A percentile compares a stretch with the other conserved stretches of the same genome.
Evolutionary conservation across 495 filamentous ascomycete genomes (phyloP).

Genomic region (Penicillium manginii): DNA sequence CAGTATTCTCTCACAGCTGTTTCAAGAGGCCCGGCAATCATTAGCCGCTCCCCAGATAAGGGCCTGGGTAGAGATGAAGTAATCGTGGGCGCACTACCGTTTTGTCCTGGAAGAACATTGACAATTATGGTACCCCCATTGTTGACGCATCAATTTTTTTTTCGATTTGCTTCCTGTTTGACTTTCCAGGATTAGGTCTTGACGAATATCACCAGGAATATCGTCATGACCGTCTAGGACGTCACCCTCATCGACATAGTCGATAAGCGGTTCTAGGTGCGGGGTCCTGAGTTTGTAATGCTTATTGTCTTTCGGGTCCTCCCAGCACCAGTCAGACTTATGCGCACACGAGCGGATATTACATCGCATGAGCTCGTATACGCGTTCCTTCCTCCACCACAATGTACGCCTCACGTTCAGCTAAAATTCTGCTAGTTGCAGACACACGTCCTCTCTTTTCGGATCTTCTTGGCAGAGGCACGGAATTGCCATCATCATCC

Average conservation of each 20-base stretch:
- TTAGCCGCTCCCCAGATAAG: too few species aligned
- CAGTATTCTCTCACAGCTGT: too few species aligned
- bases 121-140: constrained; percentile 6
- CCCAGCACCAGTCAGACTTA: constrained; percentile 27
- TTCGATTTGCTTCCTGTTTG: constrained; percentile 15
- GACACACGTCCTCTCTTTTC: constrained; percentile 22
- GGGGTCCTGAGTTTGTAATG: constrained; percentile 7
- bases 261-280: not conserved
- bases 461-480: constrained; percentile 8
- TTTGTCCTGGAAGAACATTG: not conserved
- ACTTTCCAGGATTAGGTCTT: constrained; percentile 14
- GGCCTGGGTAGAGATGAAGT: too few species aligned
- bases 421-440: constrained; percentile 21
- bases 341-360: constrained; percentile 8
- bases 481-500: constrained; percentile 14
- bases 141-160: constrained; percentile 11
- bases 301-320: constrained; percentile 12
- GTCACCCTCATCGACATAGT: constrained; percentile 13
- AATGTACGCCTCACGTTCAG: constrained; percentile 20
- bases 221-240: constrained; percentile 10
- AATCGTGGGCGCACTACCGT: too few species aligned
- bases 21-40: too few species aligned
- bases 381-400: constrained; percentile 13
- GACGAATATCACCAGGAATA: constrained; percentile 14
- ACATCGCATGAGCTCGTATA: constrained; percentile 16